Base-by-base conservation (phyloP, 179 eudicot genomes). In the Patellifolia procumbens region DNA sequence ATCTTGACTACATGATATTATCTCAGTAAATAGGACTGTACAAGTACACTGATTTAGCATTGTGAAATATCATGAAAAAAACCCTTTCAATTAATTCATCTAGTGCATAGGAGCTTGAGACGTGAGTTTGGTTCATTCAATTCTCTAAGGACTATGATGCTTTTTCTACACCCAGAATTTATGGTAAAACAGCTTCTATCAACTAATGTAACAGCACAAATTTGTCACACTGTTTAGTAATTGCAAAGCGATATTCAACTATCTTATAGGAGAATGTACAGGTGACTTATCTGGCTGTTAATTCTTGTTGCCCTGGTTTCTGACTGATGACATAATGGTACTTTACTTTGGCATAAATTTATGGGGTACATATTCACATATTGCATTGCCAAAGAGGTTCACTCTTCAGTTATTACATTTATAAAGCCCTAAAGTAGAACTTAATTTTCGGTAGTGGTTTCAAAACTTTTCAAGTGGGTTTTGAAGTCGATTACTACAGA, bases 281-380 rank as follows among this genome's bases (percentile, higher is more conserved):
- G 70, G 63, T 71, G 62, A 35, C 70, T 5, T 61, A 45, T 70
- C 15, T 1, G 61, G 35, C 62, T 34, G n/a, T 31, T 63, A 51
- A n/a, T 17, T 26, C 9, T 16, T 13, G 42, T 5, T 48, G 60
- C 43, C 11, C 3, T 56, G 74, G 70, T 29, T 76, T 22, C 7
- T 39, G 29, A 66, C 55, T 55, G 32, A 45, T 17, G 20, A 24
- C 53, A 9, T 16, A 16, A 0, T 10, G 13, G 19, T 37, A 1
- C 7, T 28, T 16, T 17, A 32, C n/a, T 53, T 13, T 7, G 37
- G 58, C 31, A 9, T 11, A 12, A 28, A 58, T 35, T 72, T 15
- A 13, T 28, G 68, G 24, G 75, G 32, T 52, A 35, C 55, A n/a
- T 3, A 24, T 0, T 17, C 43, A 45, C 31, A 35, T 67, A 67